Conservation (phyloP, 2,329 filamentous ascomycete genomes). For the Stylonectria norvegica region DNA sequence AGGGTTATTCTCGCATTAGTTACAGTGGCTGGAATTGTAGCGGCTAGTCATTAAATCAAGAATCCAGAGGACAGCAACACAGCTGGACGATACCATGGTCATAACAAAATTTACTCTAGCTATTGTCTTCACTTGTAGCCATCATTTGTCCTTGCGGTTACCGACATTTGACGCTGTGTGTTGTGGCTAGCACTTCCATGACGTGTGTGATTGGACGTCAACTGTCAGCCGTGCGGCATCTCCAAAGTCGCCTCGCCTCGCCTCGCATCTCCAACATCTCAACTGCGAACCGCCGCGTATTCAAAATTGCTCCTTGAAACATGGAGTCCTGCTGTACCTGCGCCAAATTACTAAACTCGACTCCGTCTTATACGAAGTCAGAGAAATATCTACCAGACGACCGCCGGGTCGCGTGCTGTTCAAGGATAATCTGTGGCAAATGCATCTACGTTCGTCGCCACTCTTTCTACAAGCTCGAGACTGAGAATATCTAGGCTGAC, state of each 20-base stretch:
- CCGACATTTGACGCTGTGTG: no score
- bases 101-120: no score
- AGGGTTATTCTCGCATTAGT: no score
- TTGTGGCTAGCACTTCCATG: slow-evolving; percentile 20
- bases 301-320: slow-evolving; percentile 3
- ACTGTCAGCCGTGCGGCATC: slow-evolving; percentile 1
- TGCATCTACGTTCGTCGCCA: slow-evolving; percentile 63
- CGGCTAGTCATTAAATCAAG: no score
- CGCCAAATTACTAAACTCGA: slow-evolving; percentile 56
- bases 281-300: no score
- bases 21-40: no score
- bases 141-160: no score
- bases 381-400: slow-evolving; percentile 44
- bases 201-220: slow-evolving; percentile 26
- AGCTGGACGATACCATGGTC: no score
- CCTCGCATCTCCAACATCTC: not conserved
- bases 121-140: no score
- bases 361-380: slow-evolving; percentile 46
- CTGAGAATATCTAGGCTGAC: slow-evolving; percentile 9
- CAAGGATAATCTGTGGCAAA: slow-evolving; percentile 65
- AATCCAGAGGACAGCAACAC: no score
- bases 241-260: not conserved
- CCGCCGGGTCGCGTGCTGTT: slow-evolving; percentile 65
- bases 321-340: slow-evolving; percentile 66
- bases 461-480: slow-evolving; percentile 3